Percentiles rank a stretch among this genome's conserved stretches.
phyloP scores from a whole-genome alignment of 768 basidiomycete species.

The Xanthoconium purpureum region DNA sequence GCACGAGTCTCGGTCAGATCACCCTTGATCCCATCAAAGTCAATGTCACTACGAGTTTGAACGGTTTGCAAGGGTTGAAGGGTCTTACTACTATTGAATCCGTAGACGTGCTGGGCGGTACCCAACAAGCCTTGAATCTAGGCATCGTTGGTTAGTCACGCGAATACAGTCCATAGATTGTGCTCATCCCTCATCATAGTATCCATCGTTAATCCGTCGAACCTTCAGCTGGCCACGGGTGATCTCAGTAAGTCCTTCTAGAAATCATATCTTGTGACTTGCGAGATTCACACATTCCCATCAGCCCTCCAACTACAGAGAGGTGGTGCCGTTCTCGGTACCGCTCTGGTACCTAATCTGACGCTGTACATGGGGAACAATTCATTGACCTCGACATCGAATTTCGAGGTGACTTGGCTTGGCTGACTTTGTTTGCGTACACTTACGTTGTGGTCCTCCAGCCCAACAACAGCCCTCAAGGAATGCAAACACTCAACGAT shows the following conservation, averaged over 20 bases:
- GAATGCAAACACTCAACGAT: constrained; percentile 59
- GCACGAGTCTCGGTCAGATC: constrained; percentile 59
- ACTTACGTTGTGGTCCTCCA: constrained; percentile 24
- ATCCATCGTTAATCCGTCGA: constrained; percentile 65
- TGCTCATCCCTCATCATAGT: constrained; percentile 34
- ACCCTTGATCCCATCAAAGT: constrained; percentile 71
- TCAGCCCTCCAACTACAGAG: constrained; percentile 56
- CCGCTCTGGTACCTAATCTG: constrained; percentile 57
- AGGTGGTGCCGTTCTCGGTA: constrained; percentile 54
- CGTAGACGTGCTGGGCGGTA: constrained; percentile 69
- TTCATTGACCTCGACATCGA: constrained; percentile 45
- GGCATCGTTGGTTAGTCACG: constrained; percentile 49
- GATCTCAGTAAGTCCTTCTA: constrained; percentile 51
- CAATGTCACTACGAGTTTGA: constrained; percentile 59
- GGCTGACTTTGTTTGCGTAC: background rate
- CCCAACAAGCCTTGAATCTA: constrained; percentile 53
- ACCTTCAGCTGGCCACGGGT: constrained; percentile 57
- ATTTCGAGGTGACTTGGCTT: constrained; percentile 42
- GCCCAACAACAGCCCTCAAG: constrained; percentile 60
- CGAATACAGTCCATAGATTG: background rate
- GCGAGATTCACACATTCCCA: background rate
- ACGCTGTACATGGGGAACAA: constrained; percentile 61
- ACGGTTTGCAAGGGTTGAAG: constrained; percentile 60
- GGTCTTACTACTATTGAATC: constrained; percentile 50
- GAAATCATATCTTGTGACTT: background rate